Conservation (phyloP, 108 stramenopile species). For the Poteriospumella lacustris region DNA sequence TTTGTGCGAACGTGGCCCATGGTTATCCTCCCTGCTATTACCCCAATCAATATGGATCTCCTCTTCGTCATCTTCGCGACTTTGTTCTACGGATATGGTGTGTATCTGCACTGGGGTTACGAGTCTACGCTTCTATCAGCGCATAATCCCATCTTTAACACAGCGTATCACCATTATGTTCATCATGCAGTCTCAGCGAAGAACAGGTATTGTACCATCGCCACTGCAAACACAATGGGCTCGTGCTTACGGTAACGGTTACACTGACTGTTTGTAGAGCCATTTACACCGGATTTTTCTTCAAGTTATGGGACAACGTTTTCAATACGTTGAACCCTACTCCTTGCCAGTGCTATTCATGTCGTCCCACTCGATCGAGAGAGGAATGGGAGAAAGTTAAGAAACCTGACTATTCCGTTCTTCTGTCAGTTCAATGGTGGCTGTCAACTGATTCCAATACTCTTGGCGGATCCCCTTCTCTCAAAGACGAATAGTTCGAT, state of each 20-base stretch:
- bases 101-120: constrained; percentile 18
- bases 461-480: no score
- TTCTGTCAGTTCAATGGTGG: no score
- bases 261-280: not conserved
- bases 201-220: not conserved
- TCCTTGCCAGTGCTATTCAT: constrained; percentile 11
- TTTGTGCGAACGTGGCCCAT: not conserved
- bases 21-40: constrained; percentile 22
- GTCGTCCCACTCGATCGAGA: not conserved
- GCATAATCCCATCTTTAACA: constrained; percentile 24
- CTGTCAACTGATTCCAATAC: no score
- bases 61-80: not conserved
- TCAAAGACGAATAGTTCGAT: no score
- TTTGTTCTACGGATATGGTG: constrained; percentile 17
- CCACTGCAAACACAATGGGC: not conserved
- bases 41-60: constrained; percentile 14
- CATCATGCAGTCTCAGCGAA: constrained; percentile 21
- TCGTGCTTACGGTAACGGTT: not conserved
- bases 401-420: constrained; percentile 19
- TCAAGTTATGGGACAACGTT: constrained; percentile 13
- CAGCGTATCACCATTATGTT: constrained; percentile 3
- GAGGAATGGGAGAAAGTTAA: not conserved
- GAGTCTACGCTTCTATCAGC: not conserved
- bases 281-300: constrained; percentile 11
- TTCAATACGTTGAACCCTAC: not conserved